Evolutionary conservation across 805 yeast genomes (phyloP), one percentile per base, ranked within the genome.

Genomic region (Suhomyces sp.): DNA sequence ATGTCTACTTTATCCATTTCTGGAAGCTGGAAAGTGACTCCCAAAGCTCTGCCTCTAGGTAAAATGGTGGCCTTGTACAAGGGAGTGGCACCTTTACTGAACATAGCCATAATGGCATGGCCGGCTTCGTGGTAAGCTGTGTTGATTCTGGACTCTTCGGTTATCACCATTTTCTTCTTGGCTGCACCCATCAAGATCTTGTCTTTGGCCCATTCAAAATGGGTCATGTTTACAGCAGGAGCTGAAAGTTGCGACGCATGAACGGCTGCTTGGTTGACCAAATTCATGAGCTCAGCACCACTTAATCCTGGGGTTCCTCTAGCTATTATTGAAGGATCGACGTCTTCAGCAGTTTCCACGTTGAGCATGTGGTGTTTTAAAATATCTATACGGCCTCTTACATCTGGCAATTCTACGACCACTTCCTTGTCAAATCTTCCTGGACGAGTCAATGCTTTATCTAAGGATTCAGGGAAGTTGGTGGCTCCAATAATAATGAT

Each of bases 111-210:
- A 53, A 94, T 90, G 4, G 99, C 99, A 73, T 94, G 99, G 4
- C 99, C 99, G 17, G 99, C 99, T 75, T 94, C 99, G 73, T 94
- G 99, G 70, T 86, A 94, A 1, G 99, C 99, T 15, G 99, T 94
- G 59, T 93, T 91, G 62, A 82, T 84, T 70, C 97, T 83, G 0
- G 96, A 83, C 56, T 93, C 97, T 69, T 94, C 97, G 27, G 99
- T 92, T 77, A 94, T 82, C 40, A 94, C 97, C 98, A 93, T 93
- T 24, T 97, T 89, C 73, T 89, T 90, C 70, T 96, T 88, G 62
- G 96, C 99, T 36, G 98, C 98, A 50, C 99, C 99, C 88, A 94
- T 85, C 66, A 96, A 77, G 52, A 96, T 94, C 74, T 94, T 94
- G 72, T 94, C 99, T 71, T 94, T 94, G 44, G 99, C 99, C 99